Percentiles rank a stretch among this genome's conserved stretches.
Evolutionary conservation across 345 rosid genomes (phyloP).

Genomic region (Citrus australasica): DNA sequence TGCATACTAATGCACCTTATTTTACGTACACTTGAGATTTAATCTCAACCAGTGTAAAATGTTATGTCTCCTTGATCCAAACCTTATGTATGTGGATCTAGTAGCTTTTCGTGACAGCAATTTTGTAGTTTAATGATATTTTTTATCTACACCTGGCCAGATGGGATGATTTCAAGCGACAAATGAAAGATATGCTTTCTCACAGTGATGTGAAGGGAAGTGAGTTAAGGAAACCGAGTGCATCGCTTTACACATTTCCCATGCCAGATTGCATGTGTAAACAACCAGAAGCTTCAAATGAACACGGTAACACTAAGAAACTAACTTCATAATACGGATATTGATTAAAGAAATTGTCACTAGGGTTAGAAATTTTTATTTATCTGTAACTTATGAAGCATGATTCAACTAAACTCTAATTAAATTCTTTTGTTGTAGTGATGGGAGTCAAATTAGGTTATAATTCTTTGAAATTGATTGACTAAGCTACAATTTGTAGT

Average conservation of each 20-base stretch:
- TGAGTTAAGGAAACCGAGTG: conserved; percentile 62
- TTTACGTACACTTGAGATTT: no score
- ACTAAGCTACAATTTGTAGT: neutral
- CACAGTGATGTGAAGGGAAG: conserved; percentile 73
- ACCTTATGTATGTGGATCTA: neutral
- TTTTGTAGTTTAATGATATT: neutral
- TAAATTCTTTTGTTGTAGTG: conserved; percentile 14
- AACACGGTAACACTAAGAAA: conserved; percentile 15
- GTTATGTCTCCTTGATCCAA: neutral
- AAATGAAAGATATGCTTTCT: conserved; percentile 75
- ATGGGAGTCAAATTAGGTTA: neutral
- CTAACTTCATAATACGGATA: neutral
- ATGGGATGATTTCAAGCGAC: conserved; percentile 79
- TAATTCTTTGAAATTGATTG: conserved; percentile 14
- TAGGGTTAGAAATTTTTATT: neutral
- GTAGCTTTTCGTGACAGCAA: neutral
- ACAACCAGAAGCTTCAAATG: conserved; percentile 29
- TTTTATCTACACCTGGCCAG: conserved; percentile 30
- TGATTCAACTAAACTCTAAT: neutral
- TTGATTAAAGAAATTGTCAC: neutral
- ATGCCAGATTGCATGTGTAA: conserved; percentile 98
- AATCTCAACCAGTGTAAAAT: no score
- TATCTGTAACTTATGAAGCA: conserved; percentile 7
- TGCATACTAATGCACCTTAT: no score
- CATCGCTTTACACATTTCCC: conserved; percentile 81